These are phyloP conservation scores for Botrytis pseudocinerea DNA, from an alignment of 2,329 filamentous ascomycete species.

Conservation along the genomic window DNA sequence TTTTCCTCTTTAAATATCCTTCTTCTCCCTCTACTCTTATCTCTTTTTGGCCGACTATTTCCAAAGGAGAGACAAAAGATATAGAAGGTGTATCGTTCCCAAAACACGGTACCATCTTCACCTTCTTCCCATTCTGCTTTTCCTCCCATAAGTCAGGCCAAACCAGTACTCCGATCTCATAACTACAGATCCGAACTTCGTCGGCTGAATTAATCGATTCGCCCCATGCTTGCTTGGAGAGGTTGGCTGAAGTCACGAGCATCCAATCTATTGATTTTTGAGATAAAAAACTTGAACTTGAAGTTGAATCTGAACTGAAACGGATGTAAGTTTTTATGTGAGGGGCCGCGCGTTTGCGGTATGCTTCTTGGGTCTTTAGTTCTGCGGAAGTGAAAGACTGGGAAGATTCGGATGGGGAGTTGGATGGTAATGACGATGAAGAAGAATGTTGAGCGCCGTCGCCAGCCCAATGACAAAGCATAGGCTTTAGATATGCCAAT, in stretches of 20 bases:
- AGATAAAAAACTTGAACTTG: conserved; percentile 17
- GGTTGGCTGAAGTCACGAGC: conserved; percentile 83
- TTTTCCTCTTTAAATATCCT: conserved; percentile 34
- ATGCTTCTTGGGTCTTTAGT: conserved; percentile 47
- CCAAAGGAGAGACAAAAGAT: conserved; percentile 41
- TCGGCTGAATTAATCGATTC: conserved; percentile 56
- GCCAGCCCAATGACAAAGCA: conserved; percentile 76
- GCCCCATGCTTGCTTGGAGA: conserved; percentile 90
- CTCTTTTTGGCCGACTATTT: conserved; percentile 22
- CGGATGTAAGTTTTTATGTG: conserved; percentile 90
- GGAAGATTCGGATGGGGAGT: background rate
- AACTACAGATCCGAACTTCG: conserved; percentile 73
- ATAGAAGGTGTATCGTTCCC: conserved; percentile 55
- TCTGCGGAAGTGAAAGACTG: conserved; percentile 31
- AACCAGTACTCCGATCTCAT: conserved; percentile 79
- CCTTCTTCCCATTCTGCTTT: conserved; percentile 37
- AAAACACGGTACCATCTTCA: conserved; percentile 69
- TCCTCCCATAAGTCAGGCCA: conserved; percentile 66
- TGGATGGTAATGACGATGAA: background rate
- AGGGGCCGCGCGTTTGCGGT: conserved; percentile 70
- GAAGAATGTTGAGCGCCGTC: conserved; percentile 44
- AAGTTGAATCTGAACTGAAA: conserved; percentile 44
- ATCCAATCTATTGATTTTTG: conserved; percentile 73
- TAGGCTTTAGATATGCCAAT: conserved; percentile 66
- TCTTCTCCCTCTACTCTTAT: background rate